phyloP scores from a whole-genome alignment of 2,329 filamentous ascomycete genomes.

The Myriosclerotinia curreyana region DNA sequence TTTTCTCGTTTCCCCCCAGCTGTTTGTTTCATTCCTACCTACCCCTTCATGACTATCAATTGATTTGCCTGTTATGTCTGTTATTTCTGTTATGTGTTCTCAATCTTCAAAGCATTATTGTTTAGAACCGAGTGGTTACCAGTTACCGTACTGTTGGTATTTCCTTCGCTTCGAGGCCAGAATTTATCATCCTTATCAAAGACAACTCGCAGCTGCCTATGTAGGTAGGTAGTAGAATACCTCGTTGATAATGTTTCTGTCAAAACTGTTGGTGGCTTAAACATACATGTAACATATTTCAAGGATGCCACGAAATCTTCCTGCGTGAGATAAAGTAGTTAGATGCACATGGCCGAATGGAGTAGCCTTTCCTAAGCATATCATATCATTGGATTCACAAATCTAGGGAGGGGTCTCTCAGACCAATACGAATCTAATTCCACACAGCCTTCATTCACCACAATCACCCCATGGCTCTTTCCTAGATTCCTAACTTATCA shows the following conservation, averaged over 20 bases:
- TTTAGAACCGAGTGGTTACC: conserved; percentile 11
- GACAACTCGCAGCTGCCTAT: not conserved
- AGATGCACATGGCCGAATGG: conserved; percentile 2
- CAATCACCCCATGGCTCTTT: not conserved
- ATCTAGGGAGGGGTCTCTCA: not conserved
- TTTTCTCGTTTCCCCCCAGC: too few species aligned
- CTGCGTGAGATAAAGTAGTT: not conserved
- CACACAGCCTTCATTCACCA: not conserved
- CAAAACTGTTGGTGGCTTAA: not conserved
- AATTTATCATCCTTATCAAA: not conserved
- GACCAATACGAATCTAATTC: not conserved
- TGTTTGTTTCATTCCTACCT: too few species aligned
- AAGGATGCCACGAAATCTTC: conserved; percentile 11
- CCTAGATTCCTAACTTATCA: conserved; percentile 3
- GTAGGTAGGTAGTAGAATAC: not conserved
- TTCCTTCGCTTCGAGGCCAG: not conserved
- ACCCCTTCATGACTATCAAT: too few species aligned
- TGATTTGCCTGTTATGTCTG: too few species aligned
- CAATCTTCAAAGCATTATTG: not conserved
- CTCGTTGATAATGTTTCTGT: not conserved
- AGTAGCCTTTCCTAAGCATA: not conserved
- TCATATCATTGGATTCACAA: not conserved
- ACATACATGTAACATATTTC: too few species aligned
- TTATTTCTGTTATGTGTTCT: too few species aligned
- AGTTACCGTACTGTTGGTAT: conserved; percentile 9